phyloP scores from a whole-genome alignment of 2,329 filamentous ascomycete species.

The Hymenoscyphus fructigenus region DNA sequence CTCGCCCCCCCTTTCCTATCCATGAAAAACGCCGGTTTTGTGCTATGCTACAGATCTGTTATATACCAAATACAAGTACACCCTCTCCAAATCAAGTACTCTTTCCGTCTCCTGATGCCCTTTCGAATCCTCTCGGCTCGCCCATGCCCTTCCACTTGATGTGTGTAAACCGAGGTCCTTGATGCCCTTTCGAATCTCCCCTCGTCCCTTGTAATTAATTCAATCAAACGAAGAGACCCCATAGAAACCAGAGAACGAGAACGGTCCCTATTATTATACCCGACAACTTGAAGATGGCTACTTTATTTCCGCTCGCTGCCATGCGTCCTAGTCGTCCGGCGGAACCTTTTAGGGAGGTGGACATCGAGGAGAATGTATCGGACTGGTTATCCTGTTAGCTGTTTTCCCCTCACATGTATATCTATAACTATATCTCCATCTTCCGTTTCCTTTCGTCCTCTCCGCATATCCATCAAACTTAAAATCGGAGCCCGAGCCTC shows the following conservation, averaged over 20 bases:
- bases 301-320: conserved; percentile 86
- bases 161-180: too few species aligned
- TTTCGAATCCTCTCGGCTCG: background rate
- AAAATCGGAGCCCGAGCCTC: background rate
- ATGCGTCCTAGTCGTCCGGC: conserved; percentile 81
- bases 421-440: background rate
- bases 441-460: background rate
- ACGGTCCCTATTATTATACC: conserved; percentile 75
- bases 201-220: background rate
- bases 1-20: background rate
- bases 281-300: conserved; percentile 86
- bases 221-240: conserved; percentile 34
- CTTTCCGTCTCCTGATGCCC: background rate
- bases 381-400: conserved; percentile 48
- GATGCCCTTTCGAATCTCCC: background rate
- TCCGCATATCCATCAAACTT: background rate
- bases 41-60: conserved; percentile 32
- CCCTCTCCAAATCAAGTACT: background rate
- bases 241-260: conserved; percentile 66
- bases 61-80: conserved; percentile 25
- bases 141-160: background rate
- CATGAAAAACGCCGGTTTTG: conserved; percentile 27
- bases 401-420: too few species aligned
- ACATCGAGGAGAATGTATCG: conserved; percentile 90
- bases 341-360: conserved; percentile 78